Base-by-base conservation (phyloP, 805 yeast species). In the Schwanniomyces sp. region DNA sequence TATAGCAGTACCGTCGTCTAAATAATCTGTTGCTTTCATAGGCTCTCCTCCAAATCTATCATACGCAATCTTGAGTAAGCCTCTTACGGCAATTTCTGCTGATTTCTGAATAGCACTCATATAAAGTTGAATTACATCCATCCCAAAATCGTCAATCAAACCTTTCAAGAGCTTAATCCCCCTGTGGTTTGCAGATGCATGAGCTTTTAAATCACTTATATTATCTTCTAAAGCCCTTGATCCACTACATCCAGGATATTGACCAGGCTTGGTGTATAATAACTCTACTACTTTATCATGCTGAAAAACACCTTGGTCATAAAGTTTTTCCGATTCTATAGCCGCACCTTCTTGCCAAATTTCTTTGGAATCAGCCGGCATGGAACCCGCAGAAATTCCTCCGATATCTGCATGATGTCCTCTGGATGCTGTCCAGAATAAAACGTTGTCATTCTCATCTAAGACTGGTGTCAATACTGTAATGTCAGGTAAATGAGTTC, bases 331-430 rank as follows among this genome's bases (percentile, higher is more conserved):
- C 1, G 92, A 83, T 58, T 80, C 76, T 30, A 90, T 88, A 5
- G 87, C 80, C 4, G 96, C 96, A 40, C 96, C 96, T 64, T 90
- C 96, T 59, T 90, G 89, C 75, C 82, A 85, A 36, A 90, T 66
- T 51, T 82, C 82, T 56, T 82, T 86, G 2, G 96, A 87, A 59
- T 85, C 83, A 4, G 96, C 95, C 10, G 96, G 96, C 88, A 90
- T 88, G 0, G 94, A 86, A 0, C 96, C 96, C 0, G 96, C 95
- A 30, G 88, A 67, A 48, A 84, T 79, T 9, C 96, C 94, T n/a
- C 97, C 96, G 58, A 91, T 89, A 63, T 90, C 97, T 4, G 96
- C 89, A 66, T 91, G 96, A 66, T 90, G 97, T 2, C 96, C 96
- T 52, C 97, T 76, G 0, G 95, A 85, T 0, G 96, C 97, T 12